Conservation (phyloP, 495 filamentous ascomycete species). For the Talaromyces nanjingensis region DNA sequence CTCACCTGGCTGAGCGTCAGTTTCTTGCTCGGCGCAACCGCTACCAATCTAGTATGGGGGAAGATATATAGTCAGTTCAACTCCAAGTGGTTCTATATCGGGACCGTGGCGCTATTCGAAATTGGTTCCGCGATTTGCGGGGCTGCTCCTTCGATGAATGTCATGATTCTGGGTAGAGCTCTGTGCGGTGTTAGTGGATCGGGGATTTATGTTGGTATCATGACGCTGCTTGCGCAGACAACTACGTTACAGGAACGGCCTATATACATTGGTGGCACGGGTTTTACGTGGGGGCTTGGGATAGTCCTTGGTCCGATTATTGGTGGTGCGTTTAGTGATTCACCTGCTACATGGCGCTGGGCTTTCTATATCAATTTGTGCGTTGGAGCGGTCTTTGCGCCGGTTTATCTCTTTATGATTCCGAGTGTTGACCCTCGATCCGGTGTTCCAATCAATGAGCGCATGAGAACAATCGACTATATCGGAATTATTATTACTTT, state of each 20-base stretch:
- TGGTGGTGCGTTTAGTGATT: conserved; percentile 55
- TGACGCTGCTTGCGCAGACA: conserved; percentile 24
- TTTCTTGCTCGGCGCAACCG: no score
- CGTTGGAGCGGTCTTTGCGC: conserved; percentile 45
- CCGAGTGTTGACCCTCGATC: conserved; percentile 41
- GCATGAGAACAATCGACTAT: conserved; percentile 31
- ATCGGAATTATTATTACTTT: conserved; percentile 26
- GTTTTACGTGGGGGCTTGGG: conserved; percentile 44
- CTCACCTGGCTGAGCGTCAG: conserved; percentile 37
- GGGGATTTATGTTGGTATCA: conserved; percentile 30
- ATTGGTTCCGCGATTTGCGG: conserved; percentile 49
- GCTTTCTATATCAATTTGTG: conserved; percentile 69
- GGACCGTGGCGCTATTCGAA: conserved; percentile 41
- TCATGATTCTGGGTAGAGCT: conserved; percentile 47
- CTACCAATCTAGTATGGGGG: conserved; percentile 13
- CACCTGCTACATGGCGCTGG: conserved; percentile 50
- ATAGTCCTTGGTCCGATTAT: conserved; percentile 45
- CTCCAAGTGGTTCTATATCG: conserved; percentile 48
- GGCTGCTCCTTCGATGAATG: conserved; percentile 42
- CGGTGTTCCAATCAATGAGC: conserved; percentile 25
- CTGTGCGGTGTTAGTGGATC: conserved; percentile 29
- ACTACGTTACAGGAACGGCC: conserved; percentile 28
- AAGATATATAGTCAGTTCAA: conserved; percentile 47
- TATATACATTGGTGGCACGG: conserved; percentile 24
- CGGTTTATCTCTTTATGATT: conserved; percentile 50